Evolutionary conservation across 78 protist species (phyloP).

Genomic region (Trichosphaerium sp.): DNA sequence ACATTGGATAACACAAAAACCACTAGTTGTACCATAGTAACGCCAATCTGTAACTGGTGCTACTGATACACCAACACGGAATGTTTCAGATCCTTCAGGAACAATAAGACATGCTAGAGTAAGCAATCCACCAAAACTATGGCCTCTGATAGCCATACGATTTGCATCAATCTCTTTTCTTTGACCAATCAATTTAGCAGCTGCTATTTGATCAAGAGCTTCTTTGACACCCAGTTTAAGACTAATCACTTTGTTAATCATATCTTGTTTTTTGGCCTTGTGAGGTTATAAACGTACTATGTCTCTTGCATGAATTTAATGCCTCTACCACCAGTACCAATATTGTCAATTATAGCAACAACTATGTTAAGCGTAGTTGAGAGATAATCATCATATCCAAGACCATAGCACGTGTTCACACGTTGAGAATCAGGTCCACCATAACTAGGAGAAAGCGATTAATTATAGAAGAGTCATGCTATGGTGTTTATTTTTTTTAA

Average conservation of each 20-base stretch:
- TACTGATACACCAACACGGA: not conserved
- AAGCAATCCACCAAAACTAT: not conserved
- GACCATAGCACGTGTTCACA: not conserved
- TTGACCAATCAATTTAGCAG: not conserved
- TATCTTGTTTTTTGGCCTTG: not conserved
- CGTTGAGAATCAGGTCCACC: too few relatives aligned
- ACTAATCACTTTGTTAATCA: too few relatives aligned
- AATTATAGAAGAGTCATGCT: too few relatives aligned
- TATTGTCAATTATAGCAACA: not conserved
- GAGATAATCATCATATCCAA: not conserved
- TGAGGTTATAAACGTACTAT: not conserved
- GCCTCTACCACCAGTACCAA: not conserved
- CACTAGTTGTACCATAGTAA: too few relatives aligned
- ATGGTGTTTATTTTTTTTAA: too few relatives aligned
- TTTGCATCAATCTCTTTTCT: not conserved
- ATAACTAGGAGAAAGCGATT: too few relatives aligned
- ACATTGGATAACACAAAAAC: too few relatives aligned
- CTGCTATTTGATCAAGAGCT: not conserved
- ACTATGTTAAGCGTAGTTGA: not conserved
- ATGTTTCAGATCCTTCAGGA: not conserved
- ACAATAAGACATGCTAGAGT: not conserved
- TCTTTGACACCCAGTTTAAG: not conserved
- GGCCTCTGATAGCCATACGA: not conserved
- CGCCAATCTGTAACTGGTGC: conserved; percentile 1
- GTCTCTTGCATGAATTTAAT: not conserved